A percentile compares a stretch with the other conserved stretches of the same genome.
Conservation (phyloP, 164 flowering plant genomes). For the Hamamelis virginiana region DNA sequence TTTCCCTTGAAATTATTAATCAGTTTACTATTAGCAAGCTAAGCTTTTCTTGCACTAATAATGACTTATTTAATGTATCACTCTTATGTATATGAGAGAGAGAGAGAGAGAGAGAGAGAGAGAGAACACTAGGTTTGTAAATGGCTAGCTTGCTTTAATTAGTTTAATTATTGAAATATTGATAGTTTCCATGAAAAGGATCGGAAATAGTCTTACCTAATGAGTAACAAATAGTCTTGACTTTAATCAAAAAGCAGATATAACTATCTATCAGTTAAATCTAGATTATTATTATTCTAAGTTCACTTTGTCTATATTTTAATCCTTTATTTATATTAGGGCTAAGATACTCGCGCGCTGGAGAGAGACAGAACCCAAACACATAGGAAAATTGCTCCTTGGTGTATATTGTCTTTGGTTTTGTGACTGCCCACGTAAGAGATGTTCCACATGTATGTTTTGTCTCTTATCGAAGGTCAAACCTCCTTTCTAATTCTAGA, state of each 20-base stretch:
- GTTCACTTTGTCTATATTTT: background rate
- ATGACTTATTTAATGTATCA: too few relatives aligned
- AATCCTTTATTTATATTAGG: too few relatives aligned
- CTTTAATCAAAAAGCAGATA: slow-evolving; percentile 15
- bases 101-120: background rate
- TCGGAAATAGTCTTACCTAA: slow-evolving; percentile 28
- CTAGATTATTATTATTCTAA: background rate
- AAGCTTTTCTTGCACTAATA: too few relatives aligned
- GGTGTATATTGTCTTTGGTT: background rate
- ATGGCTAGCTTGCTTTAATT: background rate
- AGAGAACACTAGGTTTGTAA: background rate
- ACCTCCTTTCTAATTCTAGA: background rate
- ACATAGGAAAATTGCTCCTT: background rate
- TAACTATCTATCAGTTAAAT: slow-evolving; percentile 18
- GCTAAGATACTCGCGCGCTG: background rate
- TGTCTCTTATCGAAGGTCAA: slow-evolving; percentile 1
- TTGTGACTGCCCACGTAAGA: background rate
- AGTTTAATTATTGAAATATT: too few relatives aligned
- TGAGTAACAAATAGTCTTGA: slow-evolving; percentile 21
- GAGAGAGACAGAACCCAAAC: background rate
- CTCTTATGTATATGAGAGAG: too few relatives aligned
- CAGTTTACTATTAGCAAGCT: too few relatives aligned
- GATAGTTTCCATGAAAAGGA: background rate
- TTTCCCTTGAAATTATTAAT: too few relatives aligned
- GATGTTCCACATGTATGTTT: slow-evolving; percentile 13